These are phyloP conservation scores for Aspergillus neotritici DNA, from an alignment of 2,329 filamentous ascomycete genomes.

Conservation along the genomic window DNA sequence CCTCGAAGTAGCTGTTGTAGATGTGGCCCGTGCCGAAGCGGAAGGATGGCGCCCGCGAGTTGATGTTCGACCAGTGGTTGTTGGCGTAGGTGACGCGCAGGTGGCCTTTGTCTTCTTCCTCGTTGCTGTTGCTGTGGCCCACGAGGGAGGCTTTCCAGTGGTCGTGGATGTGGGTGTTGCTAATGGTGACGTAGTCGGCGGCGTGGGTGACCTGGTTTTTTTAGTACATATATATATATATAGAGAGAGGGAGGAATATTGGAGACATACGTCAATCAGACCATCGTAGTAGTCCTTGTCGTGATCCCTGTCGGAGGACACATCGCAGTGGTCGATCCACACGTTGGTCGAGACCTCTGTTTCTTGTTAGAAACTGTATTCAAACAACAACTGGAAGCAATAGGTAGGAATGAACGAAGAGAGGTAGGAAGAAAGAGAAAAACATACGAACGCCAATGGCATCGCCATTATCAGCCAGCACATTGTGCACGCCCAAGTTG, in stretches of 20 bases:
- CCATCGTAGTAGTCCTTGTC: constrained; percentile 68
- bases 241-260: neutral
- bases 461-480: constrained; percentile 53
- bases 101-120: constrained; percentile 54
- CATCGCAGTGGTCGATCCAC: constrained; percentile 64
- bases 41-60: constrained; percentile 58
- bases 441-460: constrained; percentile 52
- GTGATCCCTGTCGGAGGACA: constrained; percentile 54
- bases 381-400: too few species aligned
- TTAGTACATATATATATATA: constrained; percentile 1
- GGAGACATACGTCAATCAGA: constrained; percentile 48
- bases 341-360: constrained; percentile 43
- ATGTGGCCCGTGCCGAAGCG: constrained; percentile 63
- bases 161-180: constrained; percentile 50
- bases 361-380: neutral
- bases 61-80: constrained; percentile 61
- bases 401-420: neutral
- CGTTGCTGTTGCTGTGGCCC: constrained; percentile 56
- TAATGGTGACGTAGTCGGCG: constrained; percentile 53
- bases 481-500: constrained; percentile 56
- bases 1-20: constrained; percentile 50
- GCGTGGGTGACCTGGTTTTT: constrained; percentile 49
- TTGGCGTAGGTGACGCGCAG: constrained; percentile 61
- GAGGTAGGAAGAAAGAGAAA: neutral
- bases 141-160: constrained; percentile 60